phyloP scores from a whole-genome alignment of 805 yeast species.

The Metschnikowia colocasiae region DNA sequence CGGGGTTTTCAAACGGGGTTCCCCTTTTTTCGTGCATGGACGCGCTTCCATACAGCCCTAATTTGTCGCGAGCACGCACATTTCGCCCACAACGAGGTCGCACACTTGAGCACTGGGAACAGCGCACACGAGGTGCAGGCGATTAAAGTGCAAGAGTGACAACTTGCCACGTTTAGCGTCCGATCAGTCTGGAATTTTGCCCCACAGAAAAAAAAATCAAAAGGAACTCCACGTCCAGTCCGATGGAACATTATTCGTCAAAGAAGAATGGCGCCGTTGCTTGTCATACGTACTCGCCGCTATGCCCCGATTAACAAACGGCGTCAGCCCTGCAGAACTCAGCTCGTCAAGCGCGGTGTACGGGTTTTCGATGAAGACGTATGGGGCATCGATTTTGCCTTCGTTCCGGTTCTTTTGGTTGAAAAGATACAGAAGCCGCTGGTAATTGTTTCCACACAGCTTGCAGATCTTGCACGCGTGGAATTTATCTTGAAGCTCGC shows the following conservation, averaged over 20 bases:
- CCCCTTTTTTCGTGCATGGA: constrained; percentile 4
- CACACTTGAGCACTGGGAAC: not conserved
- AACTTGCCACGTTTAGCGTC: not conserved
- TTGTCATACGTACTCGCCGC: constrained; percentile 3
- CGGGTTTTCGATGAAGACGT: constrained; percentile 35
- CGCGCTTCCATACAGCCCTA: constrained; percentile 1
- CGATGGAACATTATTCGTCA: constrained; percentile 12
- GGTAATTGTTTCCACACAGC: constrained; percentile 18
- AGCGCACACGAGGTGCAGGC: not conserved
- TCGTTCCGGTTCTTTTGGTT: constrained; percentile 18
- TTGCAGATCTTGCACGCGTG: constrained; percentile 20
- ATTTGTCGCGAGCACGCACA: not conserved
- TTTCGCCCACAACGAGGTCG: not conserved
- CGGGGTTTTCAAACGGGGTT: not conserved
- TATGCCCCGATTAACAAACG: not conserved
- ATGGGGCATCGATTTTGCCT: constrained; percentile 19
- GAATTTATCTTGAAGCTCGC: constrained; percentile 12
- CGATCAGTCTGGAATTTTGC: not conserved
- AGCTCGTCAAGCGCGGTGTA: constrained; percentile 10
- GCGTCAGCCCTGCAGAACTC: not conserved
- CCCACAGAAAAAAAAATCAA: constrained; percentile 12
- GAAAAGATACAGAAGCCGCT: constrained; percentile 27
- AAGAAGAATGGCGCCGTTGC: not conserved
- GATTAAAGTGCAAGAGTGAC: not conserved
- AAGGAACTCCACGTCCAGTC: constrained; percentile 58